Conservation (phyloP, 768 basidiomycete genomes). For the Podaxis sp. region DNA sequence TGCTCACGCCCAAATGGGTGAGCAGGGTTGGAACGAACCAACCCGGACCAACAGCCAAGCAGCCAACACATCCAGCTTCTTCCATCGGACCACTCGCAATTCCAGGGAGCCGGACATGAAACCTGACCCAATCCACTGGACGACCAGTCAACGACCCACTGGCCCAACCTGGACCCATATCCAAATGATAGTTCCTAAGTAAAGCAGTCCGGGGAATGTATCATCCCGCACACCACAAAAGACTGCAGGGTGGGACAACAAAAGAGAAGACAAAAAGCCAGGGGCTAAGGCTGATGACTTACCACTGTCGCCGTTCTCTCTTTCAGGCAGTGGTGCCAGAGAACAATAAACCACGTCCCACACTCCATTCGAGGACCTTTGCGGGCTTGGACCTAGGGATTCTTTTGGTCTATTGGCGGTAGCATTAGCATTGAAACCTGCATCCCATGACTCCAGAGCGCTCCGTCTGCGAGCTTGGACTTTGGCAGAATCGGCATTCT, state of each 20-base stretch:
- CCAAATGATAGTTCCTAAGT: not conserved
- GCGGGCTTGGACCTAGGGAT: constrained; percentile 4
- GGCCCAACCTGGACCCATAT: not conserved
- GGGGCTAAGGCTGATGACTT: not conserved
- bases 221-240: not conserved
- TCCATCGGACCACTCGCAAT: not conserved
- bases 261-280: not conserved
- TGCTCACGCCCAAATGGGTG: not conserved
- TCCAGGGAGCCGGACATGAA: not conserved
- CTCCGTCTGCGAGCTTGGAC: not conserved
- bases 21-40: not conserved
- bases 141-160: not conserved
- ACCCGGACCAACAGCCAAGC: not conserved
- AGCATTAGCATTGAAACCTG: not conserved
- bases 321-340: not conserved
- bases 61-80: not conserved
- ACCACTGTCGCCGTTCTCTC: not conserved
- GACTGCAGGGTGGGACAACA: not conserved
- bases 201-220: not conserved
- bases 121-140: not conserved
- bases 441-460: constrained; percentile 9
- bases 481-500: not conserved
- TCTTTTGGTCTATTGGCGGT: constrained; percentile 1
- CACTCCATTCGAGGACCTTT: not conserved
- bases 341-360: constrained; percentile 17